Evolutionary conservation across 768 basidiomycete genomes (phyloP), one percentile per base, ranked within the genome.

Genomic region (Boletus fagicola): DNA sequence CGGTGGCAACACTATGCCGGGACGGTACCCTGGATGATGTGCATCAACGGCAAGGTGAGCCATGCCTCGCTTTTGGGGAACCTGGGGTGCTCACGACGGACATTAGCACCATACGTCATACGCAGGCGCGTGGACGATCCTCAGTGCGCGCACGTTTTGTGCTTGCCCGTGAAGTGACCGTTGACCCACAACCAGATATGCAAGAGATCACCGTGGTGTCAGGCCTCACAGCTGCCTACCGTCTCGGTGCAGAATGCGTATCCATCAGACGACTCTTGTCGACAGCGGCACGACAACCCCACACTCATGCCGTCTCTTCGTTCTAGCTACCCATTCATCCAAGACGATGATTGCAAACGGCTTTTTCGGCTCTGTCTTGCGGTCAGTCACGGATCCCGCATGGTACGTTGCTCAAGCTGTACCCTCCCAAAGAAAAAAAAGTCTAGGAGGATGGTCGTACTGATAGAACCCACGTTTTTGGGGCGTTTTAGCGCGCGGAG

Each of bases 151-250:
- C 20, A 16, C 26, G 5, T 31, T 7, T 26, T 10, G 12, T 9
- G 39, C n/a, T 40, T 35, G 35, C 35, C 20, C 31, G 13, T 24
- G 44, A 20, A 38, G 18, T 38, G 16, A 28, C 28, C 28, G 28
- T 28, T 28, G 28, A 49, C 28, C 28, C 28, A 13, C 35, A 16
- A 26, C 4, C 16, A 46, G 53, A 55, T 36, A 51, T 50, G 45
- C 50, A 56, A n/a, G 49, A 56, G 48, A 56, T 51, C 10, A 39
- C 45, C 1, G 26, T 48, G 18, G 39, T 57, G 3, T 56, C 54
- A 0, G 43, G 58, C 35, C 26, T 59, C 7, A 39, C 45, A 12
- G 45, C 45, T 4, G 45, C 45, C 28, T 28, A 46, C 18, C 45
- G 45, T 28, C 26, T 46, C 36, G 57, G 40, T 16, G 46, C 39